Evolutionary conservation across 2,329 filamentous ascomycete species (phyloP), one percentile per base, ranked within the genome.

Genomic region (Biscogniauxia mediterranea): DNA sequence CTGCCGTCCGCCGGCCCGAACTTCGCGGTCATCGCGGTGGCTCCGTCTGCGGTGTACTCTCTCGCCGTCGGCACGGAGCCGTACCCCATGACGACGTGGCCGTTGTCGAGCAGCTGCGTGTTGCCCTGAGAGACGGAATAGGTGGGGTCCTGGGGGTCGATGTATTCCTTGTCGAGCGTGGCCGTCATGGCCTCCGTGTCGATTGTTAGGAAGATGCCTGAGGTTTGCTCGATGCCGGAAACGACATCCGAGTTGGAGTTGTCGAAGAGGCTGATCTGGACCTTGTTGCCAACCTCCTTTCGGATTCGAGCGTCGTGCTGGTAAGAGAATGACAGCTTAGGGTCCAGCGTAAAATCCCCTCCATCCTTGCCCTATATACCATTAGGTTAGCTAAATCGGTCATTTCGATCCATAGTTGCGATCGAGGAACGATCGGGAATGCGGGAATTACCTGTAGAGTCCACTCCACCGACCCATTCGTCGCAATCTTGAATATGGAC

Each of bases 61-160:
- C 76, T 74, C 56, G 77, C 69, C 54, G 68, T 71, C 2, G 75
- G 65, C 19, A 72, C 73, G 4, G 71, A 73, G 7, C 76, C 76
- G 60, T 77, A 77, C 49, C 71, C 75, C 66, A 77, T 64, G 20
- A 77, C 62, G 4, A 73, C 69, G 63, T 69, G 46, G 11, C 63
- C 62, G 25, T 69, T 57, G 23, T 61, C 61, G 23, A 70, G 52
- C 11, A 54, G n/a, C 56, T 70, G 69, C 28, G 65, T 13, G 54
- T 64, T 68, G 26, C 69, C 69, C 42, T 69, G 68, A 0, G 68
- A 68, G 26, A 32, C 20, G n/a, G 66, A 50, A 51, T 64, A 67
- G 17, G 66, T 56, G 6, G 63, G 38, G 52, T 71, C 65, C 19
- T 55, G 52, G 2, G 64, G 55, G 53, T 71, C 66, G 7, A 55